A percentile compares a stretch with the other conserved stretches of the same genome.
These are phyloP conservation scores for Leptographium galeiforme DNA, from an alignment of 2,329 filamentous ascomycete genomes.

Conservation along the genomic window DNA sequence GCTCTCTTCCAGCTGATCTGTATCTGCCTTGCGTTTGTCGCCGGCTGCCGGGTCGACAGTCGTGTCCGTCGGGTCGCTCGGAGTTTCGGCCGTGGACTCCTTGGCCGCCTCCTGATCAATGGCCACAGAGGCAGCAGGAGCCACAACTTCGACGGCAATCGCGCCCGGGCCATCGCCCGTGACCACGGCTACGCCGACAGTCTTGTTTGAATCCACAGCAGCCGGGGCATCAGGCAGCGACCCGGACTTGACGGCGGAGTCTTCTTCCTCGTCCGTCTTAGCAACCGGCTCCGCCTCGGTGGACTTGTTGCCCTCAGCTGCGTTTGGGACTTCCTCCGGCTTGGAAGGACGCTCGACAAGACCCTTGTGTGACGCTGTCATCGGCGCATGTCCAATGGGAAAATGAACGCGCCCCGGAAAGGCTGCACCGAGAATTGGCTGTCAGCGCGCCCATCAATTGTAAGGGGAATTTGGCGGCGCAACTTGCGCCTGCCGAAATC, in stretches of 20 bases:
- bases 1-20: not conserved
- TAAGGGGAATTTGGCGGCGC: too few species aligned
- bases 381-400: not conserved
- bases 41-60: not conserved
- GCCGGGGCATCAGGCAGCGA: not conserved
- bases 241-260: not conserved
- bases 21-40: constrained; percentile 15
- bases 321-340: not conserved
- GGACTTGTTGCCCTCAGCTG: not conserved
- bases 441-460: too few species aligned
- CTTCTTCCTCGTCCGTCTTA: not conserved
- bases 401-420: not conserved
- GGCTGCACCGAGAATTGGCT: too few species aligned
- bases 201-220: not conserved
- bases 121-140: not conserved
- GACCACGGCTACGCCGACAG: too few species aligned
- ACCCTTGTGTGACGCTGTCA: not conserved
- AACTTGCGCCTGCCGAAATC: too few species aligned
- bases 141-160: not conserved
- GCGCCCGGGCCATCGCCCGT: not conserved
- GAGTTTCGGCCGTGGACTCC: too few species aligned
- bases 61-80: not conserved
- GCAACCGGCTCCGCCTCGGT: not conserved
- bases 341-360: not conserved
- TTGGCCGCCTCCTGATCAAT: not conserved